A percentile compares a stretch with the other conserved stretches of the same genome.
Evolutionary conservation across 2,329 filamentous ascomycete genomes (phyloP).

Genomic region (Aspergillus tubingensis): DNA sequence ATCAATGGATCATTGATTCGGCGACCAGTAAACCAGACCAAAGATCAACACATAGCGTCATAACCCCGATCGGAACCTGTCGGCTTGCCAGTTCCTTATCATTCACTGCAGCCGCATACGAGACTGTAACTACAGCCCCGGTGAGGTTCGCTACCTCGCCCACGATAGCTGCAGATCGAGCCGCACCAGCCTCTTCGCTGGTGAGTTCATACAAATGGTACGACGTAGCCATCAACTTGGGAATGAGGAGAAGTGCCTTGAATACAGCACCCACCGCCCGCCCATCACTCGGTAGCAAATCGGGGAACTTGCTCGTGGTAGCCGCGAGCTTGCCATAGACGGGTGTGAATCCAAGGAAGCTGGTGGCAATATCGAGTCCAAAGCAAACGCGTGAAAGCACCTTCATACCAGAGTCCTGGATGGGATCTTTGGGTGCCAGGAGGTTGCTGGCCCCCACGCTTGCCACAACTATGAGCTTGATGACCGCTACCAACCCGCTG

Average conservation of each 20-base stretch:
- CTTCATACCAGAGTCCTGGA: background rate
- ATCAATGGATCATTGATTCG: conserved; percentile 1
- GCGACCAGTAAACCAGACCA: conserved; percentile 6
- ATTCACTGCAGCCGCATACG: conserved; percentile 12
- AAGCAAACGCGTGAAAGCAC: background rate
- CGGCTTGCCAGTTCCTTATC: background rate
- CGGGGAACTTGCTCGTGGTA: background rate
- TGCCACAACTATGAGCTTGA: background rate
- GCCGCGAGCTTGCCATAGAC: background rate
- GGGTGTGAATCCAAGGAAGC: background rate
- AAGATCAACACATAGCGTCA: background rate
- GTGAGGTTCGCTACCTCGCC: conserved; percentile 11
- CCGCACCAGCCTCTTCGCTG: background rate
- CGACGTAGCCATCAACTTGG: background rate
- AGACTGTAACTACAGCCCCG: background rate
- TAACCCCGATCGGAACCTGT: conserved; percentile 5
- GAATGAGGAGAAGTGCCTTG: background rate
- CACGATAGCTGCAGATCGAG: conserved; percentile 10
- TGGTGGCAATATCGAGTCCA: background rate
- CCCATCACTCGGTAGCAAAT: background rate
- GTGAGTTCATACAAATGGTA: conserved; percentile 13
- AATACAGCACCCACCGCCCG: background rate
- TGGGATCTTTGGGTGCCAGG: background rate
- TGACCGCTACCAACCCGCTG: background rate
- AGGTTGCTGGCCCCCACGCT: background rate